These are phyloP conservation scores for Trichoderma orchidacearum DNA, from an alignment of 495 filamentous ascomycete genomes.

Conservation along the genomic window DNA sequence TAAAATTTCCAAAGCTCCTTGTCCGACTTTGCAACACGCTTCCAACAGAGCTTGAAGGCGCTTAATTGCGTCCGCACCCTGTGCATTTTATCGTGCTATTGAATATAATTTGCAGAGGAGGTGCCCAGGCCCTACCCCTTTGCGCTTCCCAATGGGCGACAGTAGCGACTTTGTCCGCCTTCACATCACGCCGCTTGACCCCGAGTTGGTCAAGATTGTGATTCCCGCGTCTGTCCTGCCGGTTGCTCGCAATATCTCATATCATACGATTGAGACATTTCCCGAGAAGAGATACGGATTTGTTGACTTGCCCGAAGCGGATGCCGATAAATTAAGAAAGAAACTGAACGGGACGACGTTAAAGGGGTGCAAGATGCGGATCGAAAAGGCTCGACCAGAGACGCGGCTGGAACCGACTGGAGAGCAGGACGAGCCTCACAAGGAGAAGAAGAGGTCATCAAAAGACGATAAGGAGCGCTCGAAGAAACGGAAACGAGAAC, in stretches of 20 bases:
- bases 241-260: constrained; percentile 64
- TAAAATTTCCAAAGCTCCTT: not conserved
- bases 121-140: not conserved
- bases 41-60: not conserved
- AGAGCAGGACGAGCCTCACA: constrained; percentile 21
- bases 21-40: not conserved
- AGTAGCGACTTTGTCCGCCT: constrained; percentile 41
- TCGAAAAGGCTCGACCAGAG: constrained; percentile 61
- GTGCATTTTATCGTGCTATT: not conserved
- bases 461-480: constrained; percentile 18
- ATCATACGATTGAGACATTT: constrained; percentile 69
- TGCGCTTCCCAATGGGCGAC: not conserved
- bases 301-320: constrained; percentile 62
- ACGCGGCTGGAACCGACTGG: constrained; percentile 17
- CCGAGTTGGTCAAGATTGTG: constrained; percentile 52
- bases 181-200: constrained; percentile 74
- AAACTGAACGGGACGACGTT: constrained; percentile 84
- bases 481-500: constrained; percentile 53
- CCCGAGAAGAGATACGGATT: constrained; percentile 86
- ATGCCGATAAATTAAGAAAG: constrained; percentile 79
- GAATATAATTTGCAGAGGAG: not conserved
- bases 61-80: not conserved
- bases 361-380: constrained; percentile 69
- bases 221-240: constrained; percentile 53
- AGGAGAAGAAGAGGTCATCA: constrained; percentile 25